Conservation (phyloP, 148 eudicot species). For the Persicaria tinctoria region DNA sequence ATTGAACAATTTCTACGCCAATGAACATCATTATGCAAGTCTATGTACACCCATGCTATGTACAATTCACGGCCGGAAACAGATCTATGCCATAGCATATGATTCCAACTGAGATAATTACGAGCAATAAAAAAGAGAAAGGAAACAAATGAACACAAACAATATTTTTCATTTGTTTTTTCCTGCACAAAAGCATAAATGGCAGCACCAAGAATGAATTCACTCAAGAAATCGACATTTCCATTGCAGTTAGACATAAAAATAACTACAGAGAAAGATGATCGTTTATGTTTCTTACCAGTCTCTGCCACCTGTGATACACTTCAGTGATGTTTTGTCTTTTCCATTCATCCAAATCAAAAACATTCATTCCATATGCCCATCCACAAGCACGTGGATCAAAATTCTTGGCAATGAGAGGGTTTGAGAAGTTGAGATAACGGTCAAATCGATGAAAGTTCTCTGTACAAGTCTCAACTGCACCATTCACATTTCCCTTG, state of each 20-base stretch:
- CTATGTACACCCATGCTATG: background rate
- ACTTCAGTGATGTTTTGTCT: constrained; percentile 82
- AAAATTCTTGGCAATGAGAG: constrained; percentile 64
- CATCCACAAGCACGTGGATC: constrained; percentile 91
- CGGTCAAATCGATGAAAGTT: constrained; percentile 83
- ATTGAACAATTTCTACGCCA: background rate
- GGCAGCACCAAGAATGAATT: background rate
- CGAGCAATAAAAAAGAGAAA: background rate
- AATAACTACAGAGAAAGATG: background rate
- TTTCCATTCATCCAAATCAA: constrained; percentile 84
- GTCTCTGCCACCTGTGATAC: constrained; percentile 80
- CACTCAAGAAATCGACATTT: background rate
- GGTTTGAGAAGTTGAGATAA: constrained; percentile 78
- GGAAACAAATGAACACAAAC: background rate
- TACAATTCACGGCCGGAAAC: background rate
- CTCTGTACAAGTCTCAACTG: constrained; percentile 82
- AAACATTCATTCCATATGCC: constrained; percentile 88
- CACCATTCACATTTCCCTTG: constrained; percentile 80
- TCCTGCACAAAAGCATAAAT: background rate
- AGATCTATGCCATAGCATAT: background rate
- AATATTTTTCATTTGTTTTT: background rate
- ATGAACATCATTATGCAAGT: background rate
- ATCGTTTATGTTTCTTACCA: constrained; percentile 33
- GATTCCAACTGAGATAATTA: background rate
- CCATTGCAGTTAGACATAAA: background rate